phyloP scores from a whole-genome alignment of 345 rosid species.

The Aurinia saxatilis region DNA sequence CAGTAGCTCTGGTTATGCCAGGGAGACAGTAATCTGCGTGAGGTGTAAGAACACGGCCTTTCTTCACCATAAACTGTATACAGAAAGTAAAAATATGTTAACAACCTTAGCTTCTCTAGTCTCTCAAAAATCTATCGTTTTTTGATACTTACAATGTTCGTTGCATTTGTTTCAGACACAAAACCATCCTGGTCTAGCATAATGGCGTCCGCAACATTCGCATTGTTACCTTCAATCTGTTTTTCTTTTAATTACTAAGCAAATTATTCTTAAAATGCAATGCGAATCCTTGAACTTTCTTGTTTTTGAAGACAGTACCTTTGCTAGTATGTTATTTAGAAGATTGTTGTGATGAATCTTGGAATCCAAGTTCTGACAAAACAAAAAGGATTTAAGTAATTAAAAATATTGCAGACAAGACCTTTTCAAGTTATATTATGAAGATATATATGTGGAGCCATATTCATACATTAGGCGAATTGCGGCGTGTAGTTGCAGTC shows the following conservation, averaged over 20 bases:
- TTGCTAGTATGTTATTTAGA: conserved; percentile 83
- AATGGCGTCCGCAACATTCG: conserved; percentile 60
- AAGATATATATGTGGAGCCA: neutral
- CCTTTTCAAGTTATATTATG: neutral
- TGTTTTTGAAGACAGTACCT: conserved; percentile 41
- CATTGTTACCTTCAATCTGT: conserved; percentile 85
- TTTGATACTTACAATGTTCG: conserved; percentile 59
- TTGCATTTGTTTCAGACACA: conserved; percentile 87
- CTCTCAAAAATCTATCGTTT: neutral
- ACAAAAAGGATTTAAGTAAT: neutral
- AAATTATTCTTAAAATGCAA: neutral
- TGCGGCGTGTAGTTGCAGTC: conserved; percentile 92
- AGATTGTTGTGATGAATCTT: conserved; percentile 96
- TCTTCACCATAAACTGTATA: conserved; percentile 76
- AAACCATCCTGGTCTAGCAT: conserved; percentile 91
- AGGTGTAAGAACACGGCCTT: conserved; percentile 73
- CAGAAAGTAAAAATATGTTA: neutral
- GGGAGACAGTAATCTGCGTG: conserved; percentile 95
- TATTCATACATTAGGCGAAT: conserved; percentile 71
- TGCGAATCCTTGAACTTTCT: neutral
- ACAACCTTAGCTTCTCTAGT: neutral
- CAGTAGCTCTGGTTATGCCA: conserved; percentile 82
- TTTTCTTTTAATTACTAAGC: neutral
- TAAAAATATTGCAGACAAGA: neutral
- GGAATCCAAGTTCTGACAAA: conserved; percentile 76